phyloP scores from a whole-genome alignment of 768 basidiomycete species.

The Leccinum boreale region DNA sequence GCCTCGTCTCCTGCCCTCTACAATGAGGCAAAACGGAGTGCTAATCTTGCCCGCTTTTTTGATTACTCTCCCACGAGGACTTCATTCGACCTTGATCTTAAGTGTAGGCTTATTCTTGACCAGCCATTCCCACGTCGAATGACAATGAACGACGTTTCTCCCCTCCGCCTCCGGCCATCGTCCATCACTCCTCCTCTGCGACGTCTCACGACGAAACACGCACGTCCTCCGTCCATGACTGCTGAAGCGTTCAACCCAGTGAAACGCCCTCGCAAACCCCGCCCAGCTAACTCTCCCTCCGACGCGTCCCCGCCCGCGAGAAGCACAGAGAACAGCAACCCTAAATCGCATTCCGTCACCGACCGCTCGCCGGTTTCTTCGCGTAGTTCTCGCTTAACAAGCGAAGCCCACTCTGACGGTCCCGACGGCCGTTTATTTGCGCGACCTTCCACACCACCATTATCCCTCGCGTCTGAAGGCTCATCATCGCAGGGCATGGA shows the following conservation, averaged over 20 bases:
- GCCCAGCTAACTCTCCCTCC: constrained; percentile 14
- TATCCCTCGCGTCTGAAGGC: constrained; percentile 25
- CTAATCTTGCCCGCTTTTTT: constrained; percentile 41
- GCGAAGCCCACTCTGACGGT: constrained; percentile 15
- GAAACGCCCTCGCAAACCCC: constrained; percentile 28
- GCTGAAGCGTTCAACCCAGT: constrained; percentile 27
- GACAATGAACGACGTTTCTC: constrained; percentile 34
- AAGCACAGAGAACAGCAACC: constrained; percentile 11
- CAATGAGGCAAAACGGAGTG: constrained; percentile 28
- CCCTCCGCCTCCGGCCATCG: constrained; percentile 34
- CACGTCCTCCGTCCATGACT: constrained; percentile 25
- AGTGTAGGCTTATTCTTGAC: constrained; percentile 29
- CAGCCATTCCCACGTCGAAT: constrained; percentile 32
- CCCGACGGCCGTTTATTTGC: constrained; percentile 24
- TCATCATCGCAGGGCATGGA: constrained; percentile 21
- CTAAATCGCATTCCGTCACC: constrained; percentile 16
- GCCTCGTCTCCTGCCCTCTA: constrained; percentile 10
- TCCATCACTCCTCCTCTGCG: constrained; percentile 25
- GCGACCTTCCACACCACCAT: constrained; percentile 29
- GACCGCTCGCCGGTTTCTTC: constrained; percentile 15
- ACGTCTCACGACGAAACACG: constrained; percentile 25
- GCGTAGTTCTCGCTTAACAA: constrained; percentile 22
- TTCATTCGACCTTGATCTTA: constrained; percentile 31
- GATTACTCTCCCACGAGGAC: constrained; percentile 33
- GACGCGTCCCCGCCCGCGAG: constrained; percentile 17